Conservation (phyloP, 495 filamentous ascomycete genomes). For the Aspergillus sclerotioniger region DNA sequence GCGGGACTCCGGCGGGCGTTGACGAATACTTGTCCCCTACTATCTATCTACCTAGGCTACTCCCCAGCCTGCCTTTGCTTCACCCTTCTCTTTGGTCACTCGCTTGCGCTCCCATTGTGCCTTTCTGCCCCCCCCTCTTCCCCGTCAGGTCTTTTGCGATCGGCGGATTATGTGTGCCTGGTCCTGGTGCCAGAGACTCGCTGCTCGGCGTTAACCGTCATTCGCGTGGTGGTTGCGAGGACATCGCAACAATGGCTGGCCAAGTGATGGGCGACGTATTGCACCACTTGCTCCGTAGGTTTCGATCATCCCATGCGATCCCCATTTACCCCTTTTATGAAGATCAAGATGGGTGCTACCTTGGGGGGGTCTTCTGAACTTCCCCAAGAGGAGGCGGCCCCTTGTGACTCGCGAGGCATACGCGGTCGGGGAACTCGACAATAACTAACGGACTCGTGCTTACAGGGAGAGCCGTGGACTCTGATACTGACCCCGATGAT, state of each 20-base stretch:
- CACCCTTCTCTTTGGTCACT: neutral
- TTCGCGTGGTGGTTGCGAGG: slow-evolving; percentile 25
- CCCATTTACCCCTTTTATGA: neutral
- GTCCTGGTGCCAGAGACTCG: slow-evolving; percentile 27
- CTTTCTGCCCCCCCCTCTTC: neutral
- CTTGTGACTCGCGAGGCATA: too few relatives aligned
- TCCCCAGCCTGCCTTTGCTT: slow-evolving; percentile 3
- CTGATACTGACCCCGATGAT: slow-evolving; percentile 52
- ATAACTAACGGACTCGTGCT: slow-evolving; percentile 21
- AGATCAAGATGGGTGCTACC: neutral
- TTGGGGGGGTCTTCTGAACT: neutral
- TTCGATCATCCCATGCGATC: neutral
- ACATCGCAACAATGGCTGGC: slow-evolving; percentile 36
- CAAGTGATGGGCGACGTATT: slow-evolving; percentile 39
- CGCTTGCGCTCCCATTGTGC: neutral
- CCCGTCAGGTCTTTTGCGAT: slow-evolving; percentile 5
- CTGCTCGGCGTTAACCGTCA: slow-evolving; percentile 31
- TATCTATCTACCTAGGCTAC: too few relatives aligned
- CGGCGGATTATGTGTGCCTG: slow-evolving; percentile 38
- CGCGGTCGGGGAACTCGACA: neutral
- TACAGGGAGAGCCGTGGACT: slow-evolving; percentile 35
- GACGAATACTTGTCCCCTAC: slow-evolving; percentile 12
- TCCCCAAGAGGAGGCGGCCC: neutral
- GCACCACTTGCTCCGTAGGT: slow-evolving; percentile 43
- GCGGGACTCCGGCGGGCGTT: slow-evolving; percentile 7